Base-by-base conservation (phyloP, 2,329 filamentous ascomycete species). In the Trichophyton verrucosum region DNA sequence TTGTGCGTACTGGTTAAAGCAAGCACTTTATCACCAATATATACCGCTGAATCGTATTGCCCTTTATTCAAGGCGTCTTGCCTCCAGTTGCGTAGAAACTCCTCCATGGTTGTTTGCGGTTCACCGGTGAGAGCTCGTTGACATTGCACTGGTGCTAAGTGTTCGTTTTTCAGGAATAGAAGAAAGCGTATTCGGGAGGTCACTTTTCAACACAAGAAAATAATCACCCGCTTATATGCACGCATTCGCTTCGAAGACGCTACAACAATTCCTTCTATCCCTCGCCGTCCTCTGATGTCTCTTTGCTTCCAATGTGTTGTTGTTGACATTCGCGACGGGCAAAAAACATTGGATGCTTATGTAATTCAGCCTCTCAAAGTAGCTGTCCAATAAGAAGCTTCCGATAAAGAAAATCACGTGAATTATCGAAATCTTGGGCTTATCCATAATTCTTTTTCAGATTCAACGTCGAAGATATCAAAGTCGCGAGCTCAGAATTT, bases 21-120 rank as follows among this genome's bases (percentile, higher is more conserved):
- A 61, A 97, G 81, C 67, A 99, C 81, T 78, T 99, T 99, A 81
- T 99, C 94, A 65, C 91, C 94, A 65, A 97, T 90, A 73, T 95
- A 97, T 68, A 97, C 92, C 70, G 94, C 94, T 38, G 92, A 89
- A 66, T 97, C 92, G 74, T 96, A 91, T 73, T 99, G 94, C 65
- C 94, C 90, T 74, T 95, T 94, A 76, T 95, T 92, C 70, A 96
- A 80, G 71, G 92, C 91, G 78, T 96, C 91, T 76, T 96, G 89
- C 71, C 91, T 84, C 94, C 94, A 99, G 70, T 89, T 87, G 72
- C 91, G 87, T 71, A 99, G 82, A 75, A 92, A 96, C 70, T 85
- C 86, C 80, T 97, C 91, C 94, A 99, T 97, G 27, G 42, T 15
- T 30, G 49, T n/a, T 17, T n/a, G 49, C 13, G 13, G 15, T 24